Evolutionary conservation across 345 rosid genomes (phyloP), one percentile per base, ranked within the genome.

Genomic region (Pistacia atlantica): DNA sequence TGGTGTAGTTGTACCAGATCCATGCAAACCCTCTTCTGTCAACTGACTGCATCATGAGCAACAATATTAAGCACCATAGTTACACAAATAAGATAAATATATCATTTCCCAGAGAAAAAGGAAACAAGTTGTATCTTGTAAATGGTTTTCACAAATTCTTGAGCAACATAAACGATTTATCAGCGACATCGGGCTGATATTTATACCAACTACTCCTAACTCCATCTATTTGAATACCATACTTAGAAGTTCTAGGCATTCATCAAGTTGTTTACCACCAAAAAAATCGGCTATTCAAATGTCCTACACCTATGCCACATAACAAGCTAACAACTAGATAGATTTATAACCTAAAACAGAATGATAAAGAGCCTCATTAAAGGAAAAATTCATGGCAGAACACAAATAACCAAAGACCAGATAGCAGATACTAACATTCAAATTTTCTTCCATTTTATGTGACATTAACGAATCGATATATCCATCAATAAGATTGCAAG

Each of bases 21-120:
- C 62, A 69, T 57, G 74, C 73, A 77, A 73, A 65, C 75, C 75
- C 73, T 79, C 80, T 42, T 72, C 73, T 49, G 45, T 71, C 73
- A 79, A 70, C 75, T 79, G 77, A 75, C 91, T 86, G 89, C 74
- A 67, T 57, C 55, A 54, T 20, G 49, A 62, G 72, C 61, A 82
- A 62, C 25, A 72, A 71, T 58, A 35, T 76, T 57, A 65, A 28
- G 42, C 68, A 68, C 62, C 66, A 57, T 49, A 71, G 8, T 52
- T 22, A 74, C 33, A 60, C 59, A 37, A 17, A 70, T 38, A 38
- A 9, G 66, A 57, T 37, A 52, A 33, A 65, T 65, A 12, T 42
- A 77, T 64, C 69, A 25, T 48, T 58, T 9, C 5, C n/a, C 17
- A 1, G 54, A 9, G 33, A 62, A 31, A 61, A 58, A 52, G 20